A percentile compares a stretch with the other conserved stretches of the same genome.
Conservation (phyloP, 208 protist species). For the Willaertia magna region DNA sequence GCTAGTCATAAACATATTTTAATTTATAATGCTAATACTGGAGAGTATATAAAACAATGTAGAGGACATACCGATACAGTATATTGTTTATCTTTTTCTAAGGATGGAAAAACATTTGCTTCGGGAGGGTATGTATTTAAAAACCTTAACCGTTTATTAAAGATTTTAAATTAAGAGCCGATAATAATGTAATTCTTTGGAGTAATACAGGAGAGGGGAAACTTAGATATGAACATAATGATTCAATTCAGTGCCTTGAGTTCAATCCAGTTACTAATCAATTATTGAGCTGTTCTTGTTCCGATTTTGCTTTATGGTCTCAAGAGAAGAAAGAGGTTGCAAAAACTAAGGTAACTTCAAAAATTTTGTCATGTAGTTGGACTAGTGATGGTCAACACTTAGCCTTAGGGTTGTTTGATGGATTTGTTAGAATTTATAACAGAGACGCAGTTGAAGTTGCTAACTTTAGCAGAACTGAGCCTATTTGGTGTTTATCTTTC, state of each 20-base stretch:
- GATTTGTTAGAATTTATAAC: slow-evolving; percentile 42
- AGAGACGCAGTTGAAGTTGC: slow-evolving; percentile 41
- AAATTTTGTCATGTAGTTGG: slow-evolving; percentile 74
- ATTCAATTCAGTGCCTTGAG: slow-evolving; percentile 77
- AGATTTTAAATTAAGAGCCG: no score
- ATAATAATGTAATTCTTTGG: slow-evolving; percentile 87
- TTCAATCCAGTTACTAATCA: slow-evolving; percentile 72
- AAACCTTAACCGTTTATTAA: no score
- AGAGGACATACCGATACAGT: slow-evolving; percentile 85
- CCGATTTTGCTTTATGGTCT: slow-evolving; percentile 89
- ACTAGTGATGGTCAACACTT: slow-evolving; percentile 76
- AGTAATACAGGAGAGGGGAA: slow-evolving; percentile 74
- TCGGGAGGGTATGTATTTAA: slow-evolving; percentile 40
- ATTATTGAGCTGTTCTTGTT: slow-evolving; percentile 65
- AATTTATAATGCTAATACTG: slow-evolving; percentile 72
- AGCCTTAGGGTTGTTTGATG: slow-evolving; percentile 75
- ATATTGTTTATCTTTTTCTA: slow-evolving; percentile 63
- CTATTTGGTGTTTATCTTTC: slow-evolving; percentile 81
- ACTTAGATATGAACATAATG: slow-evolving; percentile 84
- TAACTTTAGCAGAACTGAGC: slow-evolving; percentile 54
- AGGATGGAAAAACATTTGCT: slow-evolving; percentile 78
- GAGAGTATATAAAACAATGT: slow-evolving; percentile 71
- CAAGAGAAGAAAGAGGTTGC: slow-evolving; percentile 67
- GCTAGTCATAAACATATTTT: slow-evolving; percentile 71
- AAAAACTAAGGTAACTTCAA: slow-evolving; percentile 64